phyloP scores from a whole-genome alignment of 2,329 filamentous ascomycete species.

The Phyllosticta paracitricarpa region DNA sequence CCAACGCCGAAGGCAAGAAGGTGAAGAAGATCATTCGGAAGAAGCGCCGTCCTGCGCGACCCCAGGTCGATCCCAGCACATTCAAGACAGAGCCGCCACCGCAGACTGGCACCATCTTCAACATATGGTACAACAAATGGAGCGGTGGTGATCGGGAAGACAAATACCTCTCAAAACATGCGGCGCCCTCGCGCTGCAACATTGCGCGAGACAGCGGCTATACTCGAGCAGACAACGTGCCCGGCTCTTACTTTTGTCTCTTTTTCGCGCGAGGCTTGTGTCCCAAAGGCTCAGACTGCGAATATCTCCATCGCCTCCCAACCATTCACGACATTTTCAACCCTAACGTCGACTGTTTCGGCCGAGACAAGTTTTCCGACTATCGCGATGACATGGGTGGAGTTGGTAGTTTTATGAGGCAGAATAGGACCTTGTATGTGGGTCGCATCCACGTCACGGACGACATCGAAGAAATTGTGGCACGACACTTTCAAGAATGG shows the following conservation, averaged over 20 bases:
- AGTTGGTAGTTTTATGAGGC: conserved; percentile 84
- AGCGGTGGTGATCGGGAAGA: conserved; percentile 89
- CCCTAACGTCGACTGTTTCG: conserved; percentile 90
- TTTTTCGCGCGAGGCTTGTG: conserved; percentile 78
- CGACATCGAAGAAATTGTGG: conserved; percentile 93
- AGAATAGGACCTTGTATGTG: conserved; percentile 89
- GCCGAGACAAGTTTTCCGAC: conserved; percentile 82
- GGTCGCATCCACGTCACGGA: conserved; percentile 91
- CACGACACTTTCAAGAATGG: conserved; percentile 94
- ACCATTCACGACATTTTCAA: conserved; percentile 83
- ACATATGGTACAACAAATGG: conserved; percentile 99
- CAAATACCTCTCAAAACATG: conserved; percentile 73
- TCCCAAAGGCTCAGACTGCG: conserved; percentile 83
- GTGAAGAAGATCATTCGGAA: conserved; percentile 87
- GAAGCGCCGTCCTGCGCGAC: conserved; percentile 80
- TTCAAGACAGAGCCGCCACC: conserved; percentile 77
- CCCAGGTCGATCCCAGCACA: conserved; percentile 77
- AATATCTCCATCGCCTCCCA: conserved; percentile 84
- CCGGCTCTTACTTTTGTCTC: conserved; percentile 78
- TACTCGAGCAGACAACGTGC: conserved; percentile 39
- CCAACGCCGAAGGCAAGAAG: conserved; percentile 45
- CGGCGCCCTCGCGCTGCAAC: conserved; percentile 79
- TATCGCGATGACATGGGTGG: conserved; percentile 98
- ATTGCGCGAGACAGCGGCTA: conserved; percentile 55
- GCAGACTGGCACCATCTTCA: conserved; percentile 64